Evolutionary conservation across 1,284 basidiomycete genomes (phyloP).

Genomic region (Puccinia horiana): DNA sequence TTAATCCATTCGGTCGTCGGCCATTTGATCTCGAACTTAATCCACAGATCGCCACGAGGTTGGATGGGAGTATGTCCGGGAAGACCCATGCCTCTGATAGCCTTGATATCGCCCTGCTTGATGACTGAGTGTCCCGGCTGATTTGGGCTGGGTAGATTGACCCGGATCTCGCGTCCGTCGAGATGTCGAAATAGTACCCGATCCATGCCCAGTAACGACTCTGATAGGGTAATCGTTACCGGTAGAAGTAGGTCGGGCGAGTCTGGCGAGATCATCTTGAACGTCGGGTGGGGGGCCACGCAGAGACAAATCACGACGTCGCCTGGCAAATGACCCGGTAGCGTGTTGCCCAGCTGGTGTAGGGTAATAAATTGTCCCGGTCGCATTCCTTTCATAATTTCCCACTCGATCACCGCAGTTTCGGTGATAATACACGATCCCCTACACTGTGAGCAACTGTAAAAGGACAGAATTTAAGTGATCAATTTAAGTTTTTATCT

Average conservation of each 20-base stretch:
- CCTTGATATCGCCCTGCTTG: conserved; percentile 71
- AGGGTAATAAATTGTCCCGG: conserved; percentile 20
- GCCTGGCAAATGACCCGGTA: conserved; percentile 38
- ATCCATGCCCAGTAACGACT: conserved; percentile 84
- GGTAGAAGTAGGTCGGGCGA: conserved; percentile 55
- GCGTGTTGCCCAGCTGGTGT: not conserved
- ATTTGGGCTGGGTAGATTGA: conserved; percentile 65
- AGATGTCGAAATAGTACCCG: conserved; percentile 82
- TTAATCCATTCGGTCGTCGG: conserved; percentile 70
- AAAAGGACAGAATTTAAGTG: not conserved
- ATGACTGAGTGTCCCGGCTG: conserved; percentile 70
- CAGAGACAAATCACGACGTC: conserved; percentile 24
- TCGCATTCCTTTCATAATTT: conserved; percentile 33
- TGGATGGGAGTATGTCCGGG: conserved; percentile 67
- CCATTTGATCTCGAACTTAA: conserved; percentile 82
- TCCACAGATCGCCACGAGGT: conserved; percentile 74
- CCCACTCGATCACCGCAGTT: conserved; percentile 3
- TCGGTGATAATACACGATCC: conserved; percentile 19
- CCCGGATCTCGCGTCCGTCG: conserved; percentile 80
- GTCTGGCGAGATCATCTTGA: conserved; percentile 56
- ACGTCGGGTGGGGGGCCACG: conserved; percentile 19
- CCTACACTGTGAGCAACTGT: conserved; percentile 26
- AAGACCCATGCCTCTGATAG: conserved; percentile 82
- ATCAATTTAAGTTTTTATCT: too few relatives aligned
- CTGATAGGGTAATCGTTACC: conserved; percentile 75